A percentile compares a stretch with the other conserved stretches of the same genome.
Conservation (phyloP, 192 early-diverging fungal genomes). For the Coemansia erecta region DNA sequence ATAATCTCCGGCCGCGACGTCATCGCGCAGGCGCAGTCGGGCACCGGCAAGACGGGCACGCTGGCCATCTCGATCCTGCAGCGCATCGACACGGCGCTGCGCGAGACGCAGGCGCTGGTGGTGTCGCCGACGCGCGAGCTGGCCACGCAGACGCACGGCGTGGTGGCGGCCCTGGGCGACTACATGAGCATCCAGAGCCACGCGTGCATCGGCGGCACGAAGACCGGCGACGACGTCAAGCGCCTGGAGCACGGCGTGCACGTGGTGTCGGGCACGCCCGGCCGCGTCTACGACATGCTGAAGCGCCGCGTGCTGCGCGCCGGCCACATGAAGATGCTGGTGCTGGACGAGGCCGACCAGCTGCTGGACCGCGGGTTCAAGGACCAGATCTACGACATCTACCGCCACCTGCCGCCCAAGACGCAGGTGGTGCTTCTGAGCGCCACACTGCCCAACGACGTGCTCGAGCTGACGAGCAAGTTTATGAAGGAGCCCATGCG, state of each 20-base stretch:
- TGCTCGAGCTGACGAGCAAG: conserved; percentile 93
- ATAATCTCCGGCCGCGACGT: conserved; percentile 88
- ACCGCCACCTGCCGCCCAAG: conserved; percentile 85
- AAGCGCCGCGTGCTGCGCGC: conserved; percentile 79
- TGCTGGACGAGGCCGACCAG: conserved; percentile 97
- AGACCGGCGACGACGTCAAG: conserved; percentile 87
- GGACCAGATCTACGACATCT: conserved; percentile 95
- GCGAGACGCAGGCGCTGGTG: conserved; percentile 92
- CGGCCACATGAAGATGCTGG: conserved; percentile 88
- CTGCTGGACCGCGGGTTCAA: conserved; percentile 93
- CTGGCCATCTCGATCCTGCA: conserved; percentile 94
- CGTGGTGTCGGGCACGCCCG: conserved; percentile 93
- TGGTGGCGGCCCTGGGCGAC: conserved; percentile 88
- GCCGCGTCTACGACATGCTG: conserved; percentile 97
- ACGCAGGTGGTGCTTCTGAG: conserved; percentile 91
- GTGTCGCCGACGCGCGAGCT: conserved; percentile 95
- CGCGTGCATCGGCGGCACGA: conserved; percentile 93
- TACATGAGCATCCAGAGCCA: conserved; percentile 98
- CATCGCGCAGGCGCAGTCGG: conserved; percentile 97
- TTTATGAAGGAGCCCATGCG: conserved; percentile 97
- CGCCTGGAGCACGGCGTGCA: conserved; percentile 92
- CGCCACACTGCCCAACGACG: conserved; percentile 93
- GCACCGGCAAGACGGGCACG: conserved; percentile 98
- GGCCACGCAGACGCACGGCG: conserved; percentile 92
- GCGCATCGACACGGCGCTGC: conserved; percentile 78